Conservation (phyloP, 495 filamentous ascomycete species). For the Daldinia bambusicola region DNA sequence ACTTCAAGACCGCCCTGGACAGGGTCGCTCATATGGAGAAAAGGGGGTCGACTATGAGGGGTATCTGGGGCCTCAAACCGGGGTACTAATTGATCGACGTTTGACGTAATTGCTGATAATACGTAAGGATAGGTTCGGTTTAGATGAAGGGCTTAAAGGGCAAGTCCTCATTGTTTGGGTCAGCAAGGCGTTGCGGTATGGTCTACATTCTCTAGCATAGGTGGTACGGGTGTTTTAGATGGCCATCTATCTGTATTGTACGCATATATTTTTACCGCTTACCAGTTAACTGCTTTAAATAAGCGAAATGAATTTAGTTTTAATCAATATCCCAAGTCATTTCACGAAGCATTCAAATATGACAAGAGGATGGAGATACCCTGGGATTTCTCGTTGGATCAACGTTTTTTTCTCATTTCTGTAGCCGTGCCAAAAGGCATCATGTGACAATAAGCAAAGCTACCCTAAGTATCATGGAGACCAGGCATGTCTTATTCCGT, state of each 20-base stretch:
- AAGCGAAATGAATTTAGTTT: background rate
- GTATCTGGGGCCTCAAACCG: conserved; percentile 55
- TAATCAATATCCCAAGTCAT: background rate
- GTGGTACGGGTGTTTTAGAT: conserved; percentile 7
- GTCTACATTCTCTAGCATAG: conserved; percentile 18
- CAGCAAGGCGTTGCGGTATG: conserved; percentile 8
- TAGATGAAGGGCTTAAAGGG: background rate
- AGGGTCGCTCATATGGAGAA: conserved; percentile 61
- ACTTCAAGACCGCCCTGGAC: conserved; percentile 61
- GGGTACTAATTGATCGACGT: conserved; percentile 33
- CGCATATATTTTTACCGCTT: conserved; percentile 1
- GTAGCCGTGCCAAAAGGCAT: conserved; percentile 63
- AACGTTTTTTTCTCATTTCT: conserved; percentile 52
- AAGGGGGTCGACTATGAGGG: conserved; percentile 53
- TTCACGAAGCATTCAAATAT: background rate
- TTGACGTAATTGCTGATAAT: background rate
- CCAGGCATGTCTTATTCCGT: conserved; percentile 61
- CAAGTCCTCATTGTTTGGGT: background rate
- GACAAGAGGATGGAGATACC: background rate
- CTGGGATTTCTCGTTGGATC: conserved; percentile 30
- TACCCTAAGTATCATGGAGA: conserved; percentile 60
- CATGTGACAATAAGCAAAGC: conserved; percentile 62
- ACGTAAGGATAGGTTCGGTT: background rate
- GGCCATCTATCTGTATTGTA: background rate
- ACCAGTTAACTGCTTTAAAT: background rate